A percentile compares a stretch with the other conserved stretches of the same genome.
These are phyloP conservation scores for Eutrema yunnanense DNA, from an alignment of 345 rosid species.

Conservation along the genomic window DNA sequence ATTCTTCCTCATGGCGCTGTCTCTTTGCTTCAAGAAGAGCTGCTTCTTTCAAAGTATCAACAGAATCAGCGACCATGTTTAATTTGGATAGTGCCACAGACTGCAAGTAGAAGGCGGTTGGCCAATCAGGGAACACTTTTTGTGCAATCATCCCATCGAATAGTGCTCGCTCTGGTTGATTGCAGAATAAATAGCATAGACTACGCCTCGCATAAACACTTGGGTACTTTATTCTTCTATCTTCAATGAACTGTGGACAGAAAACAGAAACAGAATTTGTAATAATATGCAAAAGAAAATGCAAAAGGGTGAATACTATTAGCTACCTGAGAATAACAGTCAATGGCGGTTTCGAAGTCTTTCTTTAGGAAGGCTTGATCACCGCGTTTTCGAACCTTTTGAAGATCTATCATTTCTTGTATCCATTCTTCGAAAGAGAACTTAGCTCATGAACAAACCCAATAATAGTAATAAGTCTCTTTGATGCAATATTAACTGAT, in stretches of 20 bases:
- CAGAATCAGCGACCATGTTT: conserved; percentile 75
- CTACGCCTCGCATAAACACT: conserved; percentile 90
- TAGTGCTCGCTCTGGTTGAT: conserved; percentile 74
- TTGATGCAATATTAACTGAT: background rate
- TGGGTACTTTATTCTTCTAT: conserved; percentile 58
- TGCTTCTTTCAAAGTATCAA: conserved; percentile 85
- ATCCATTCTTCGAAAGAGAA: conserved; percentile 92
- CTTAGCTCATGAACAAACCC: conserved; percentile 32
- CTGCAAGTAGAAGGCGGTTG: conserved; percentile 89
- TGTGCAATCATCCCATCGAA: conserved; percentile 94
- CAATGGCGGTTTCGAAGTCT: conserved; percentile 89
- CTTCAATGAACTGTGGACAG: conserved; percentile 56
- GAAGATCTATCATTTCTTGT: conserved; percentile 71
- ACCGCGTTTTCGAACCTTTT: conserved; percentile 74
- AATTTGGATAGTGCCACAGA: conserved; percentile 86
- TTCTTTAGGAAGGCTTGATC: conserved; percentile 74
- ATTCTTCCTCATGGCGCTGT: conserved; percentile 42
- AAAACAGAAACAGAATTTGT: background rate
- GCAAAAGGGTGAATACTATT: background rate
- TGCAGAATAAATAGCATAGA: conserved; percentile 66
- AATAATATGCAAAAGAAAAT: background rate
- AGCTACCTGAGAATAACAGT: conserved; percentile 75
- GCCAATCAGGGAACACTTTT: conserved; percentile 71
- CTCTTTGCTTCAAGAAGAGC: conserved; percentile 70
- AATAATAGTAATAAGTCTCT: background rate